A percentile compares a stretch with the other conserved stretches of the same genome.
phyloP scores from a whole-genome alignment of 306 rosid species.

The Pterocarpus santalinus region DNA sequence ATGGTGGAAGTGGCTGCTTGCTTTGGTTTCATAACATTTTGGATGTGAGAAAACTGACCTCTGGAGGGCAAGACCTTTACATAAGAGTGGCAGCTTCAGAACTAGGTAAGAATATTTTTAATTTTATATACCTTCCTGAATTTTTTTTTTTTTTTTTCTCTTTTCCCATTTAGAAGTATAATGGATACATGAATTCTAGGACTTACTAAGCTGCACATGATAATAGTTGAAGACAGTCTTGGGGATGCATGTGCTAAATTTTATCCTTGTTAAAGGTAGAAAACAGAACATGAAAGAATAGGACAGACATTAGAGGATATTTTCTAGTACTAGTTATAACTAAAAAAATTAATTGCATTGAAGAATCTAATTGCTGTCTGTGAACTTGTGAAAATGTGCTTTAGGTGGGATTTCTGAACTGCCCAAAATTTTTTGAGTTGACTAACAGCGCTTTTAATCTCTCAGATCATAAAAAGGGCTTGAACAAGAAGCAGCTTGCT shows the following conservation, averaged over 20 bases:
- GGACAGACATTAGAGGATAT: slow-evolving; percentile 15
- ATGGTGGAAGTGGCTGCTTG: slow-evolving; percentile 59
- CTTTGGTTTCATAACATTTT: slow-evolving; percentile 52
- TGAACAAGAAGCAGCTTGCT: slow-evolving; percentile 44
- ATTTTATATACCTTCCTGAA: background rate
- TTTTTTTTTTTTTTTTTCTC: background rate
- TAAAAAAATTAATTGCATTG: background rate
- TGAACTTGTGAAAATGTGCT: background rate
- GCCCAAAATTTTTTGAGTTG: slow-evolving; percentile 14
- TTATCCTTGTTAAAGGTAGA: background rate
- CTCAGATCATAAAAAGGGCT: slow-evolving; percentile 34
- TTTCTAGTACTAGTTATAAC: background rate
- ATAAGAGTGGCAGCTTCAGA: slow-evolving; percentile 53
- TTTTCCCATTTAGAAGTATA: background rate
- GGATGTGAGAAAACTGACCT: slow-evolving; percentile 37
- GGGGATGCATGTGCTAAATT: slow-evolving; percentile 7
- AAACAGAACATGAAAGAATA: slow-evolving; percentile 7
- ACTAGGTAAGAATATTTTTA: slow-evolving; percentile 40
- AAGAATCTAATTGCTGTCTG: slow-evolving; percentile 5
- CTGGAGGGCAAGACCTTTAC: slow-evolving; percentile 56
- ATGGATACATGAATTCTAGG: background rate
- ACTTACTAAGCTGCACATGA: slow-evolving; percentile 8
- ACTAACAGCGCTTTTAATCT: slow-evolving; percentile 36
- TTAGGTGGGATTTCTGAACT: background rate
- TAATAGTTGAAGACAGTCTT: background rate